A percentile compares a stretch with the other conserved stretches of the same genome.
phyloP scores from a whole-genome alignment of 1,139 yeast species.

The Candida glucosophila region DNA sequence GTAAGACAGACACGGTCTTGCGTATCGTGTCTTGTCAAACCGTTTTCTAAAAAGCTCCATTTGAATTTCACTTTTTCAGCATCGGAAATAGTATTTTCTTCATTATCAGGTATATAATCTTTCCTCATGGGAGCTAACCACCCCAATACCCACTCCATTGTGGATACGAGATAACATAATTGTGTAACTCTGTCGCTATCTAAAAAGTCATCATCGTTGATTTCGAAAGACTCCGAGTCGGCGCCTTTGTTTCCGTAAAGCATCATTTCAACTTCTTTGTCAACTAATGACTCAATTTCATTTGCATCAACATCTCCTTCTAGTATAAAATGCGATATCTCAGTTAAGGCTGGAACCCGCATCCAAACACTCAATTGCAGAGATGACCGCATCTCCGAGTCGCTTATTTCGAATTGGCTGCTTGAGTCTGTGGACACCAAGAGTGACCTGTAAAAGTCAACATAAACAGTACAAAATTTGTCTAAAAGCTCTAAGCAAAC shows the following conservation, averaged over 20 bases:
- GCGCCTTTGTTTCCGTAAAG: slow-evolving; percentile 16
- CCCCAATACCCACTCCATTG: slow-evolving; percentile 39
- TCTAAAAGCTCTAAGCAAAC: slow-evolving; percentile 31
- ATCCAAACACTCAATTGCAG: slow-evolving; percentile 39
- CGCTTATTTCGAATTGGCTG: slow-evolving; percentile 1
- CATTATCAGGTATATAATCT: slow-evolving; percentile 20
- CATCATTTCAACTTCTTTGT: slow-evolving; percentile 30
- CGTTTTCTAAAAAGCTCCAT: slow-evolving; percentile 51
- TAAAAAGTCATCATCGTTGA: slow-evolving; percentile 33
- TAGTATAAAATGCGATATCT: slow-evolving; percentile 22
- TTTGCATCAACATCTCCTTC: slow-evolving; percentile 6
- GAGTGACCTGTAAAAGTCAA: slow-evolving; percentile 22
- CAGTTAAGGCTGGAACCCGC: slow-evolving; percentile 24
- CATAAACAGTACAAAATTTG: slow-evolving; percentile 23
- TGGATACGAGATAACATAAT: slow-evolving; percentile 38
- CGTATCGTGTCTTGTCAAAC: slow-evolving; percentile 13
- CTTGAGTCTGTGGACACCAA: slow-evolving; percentile 5
- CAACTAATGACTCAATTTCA: slow-evolving; percentile 10
- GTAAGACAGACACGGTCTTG: slow-evolving; percentile 24
- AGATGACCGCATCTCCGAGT: slow-evolving; percentile 2
- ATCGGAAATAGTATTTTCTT: slow-evolving; percentile 13
- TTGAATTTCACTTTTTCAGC: slow-evolving; percentile 42
- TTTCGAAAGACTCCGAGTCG: slow-evolving; percentile 13
- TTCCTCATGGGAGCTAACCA: slow-evolving; percentile 51
- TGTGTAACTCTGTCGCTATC: slow-evolving; percentile 40